A percentile compares a stretch with the other conserved stretches of the same genome.
phyloP scores from a whole-genome alignment of 306 rosid species.

The Astragalus membranaceus region DNA sequence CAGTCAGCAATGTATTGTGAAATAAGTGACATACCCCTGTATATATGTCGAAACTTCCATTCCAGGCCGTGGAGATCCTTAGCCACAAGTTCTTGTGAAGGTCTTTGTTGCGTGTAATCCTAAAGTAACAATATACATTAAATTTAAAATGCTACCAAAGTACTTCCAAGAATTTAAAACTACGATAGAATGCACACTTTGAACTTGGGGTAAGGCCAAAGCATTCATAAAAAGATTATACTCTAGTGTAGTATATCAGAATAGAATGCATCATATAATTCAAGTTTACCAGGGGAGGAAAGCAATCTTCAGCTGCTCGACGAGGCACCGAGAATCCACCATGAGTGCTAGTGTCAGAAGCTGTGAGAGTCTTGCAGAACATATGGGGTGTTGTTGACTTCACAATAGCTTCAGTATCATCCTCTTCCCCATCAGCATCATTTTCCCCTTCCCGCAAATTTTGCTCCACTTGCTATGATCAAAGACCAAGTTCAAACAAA shows the following conservation, averaged over 20 bases:
- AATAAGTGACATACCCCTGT: slow-evolving; percentile 50
- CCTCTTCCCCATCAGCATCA: slow-evolving; percentile 58
- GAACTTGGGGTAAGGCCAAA: not conserved
- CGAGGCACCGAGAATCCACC: slow-evolving; percentile 99
- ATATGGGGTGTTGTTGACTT: slow-evolving; percentile 89
- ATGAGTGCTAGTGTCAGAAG: slow-evolving; percentile 98
- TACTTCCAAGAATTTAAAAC: not conserved
- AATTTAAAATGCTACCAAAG: not conserved
- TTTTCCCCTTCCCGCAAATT: slow-evolving; percentile 44
- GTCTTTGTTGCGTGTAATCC: slow-evolving; percentile 93
- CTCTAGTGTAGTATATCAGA: not conserved
- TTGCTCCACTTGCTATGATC: slow-evolving; percentile 46
- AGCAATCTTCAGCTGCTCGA: slow-evolving; percentile 99
- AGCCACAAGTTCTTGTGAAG: slow-evolving; percentile 95
- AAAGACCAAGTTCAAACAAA: slow-evolving; percentile 24
- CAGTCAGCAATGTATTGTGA: not conserved
- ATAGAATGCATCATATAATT: not conserved
- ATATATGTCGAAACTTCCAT: slow-evolving; percentile 95
- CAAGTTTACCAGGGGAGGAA: slow-evolving; percentile 79
- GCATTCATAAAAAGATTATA: not conserved
- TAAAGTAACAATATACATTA: slow-evolving; percentile 18
- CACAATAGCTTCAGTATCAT: slow-evolving; percentile 53
- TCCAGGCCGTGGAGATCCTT: slow-evolving; percentile 91
- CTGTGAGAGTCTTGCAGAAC: slow-evolving; percentile 99
- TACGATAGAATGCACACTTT: not conserved